Evolutionary conservation across 2,329 filamentous ascomycete species (phyloP).

Genomic region (Knoxdaviesia capensis): DNA sequence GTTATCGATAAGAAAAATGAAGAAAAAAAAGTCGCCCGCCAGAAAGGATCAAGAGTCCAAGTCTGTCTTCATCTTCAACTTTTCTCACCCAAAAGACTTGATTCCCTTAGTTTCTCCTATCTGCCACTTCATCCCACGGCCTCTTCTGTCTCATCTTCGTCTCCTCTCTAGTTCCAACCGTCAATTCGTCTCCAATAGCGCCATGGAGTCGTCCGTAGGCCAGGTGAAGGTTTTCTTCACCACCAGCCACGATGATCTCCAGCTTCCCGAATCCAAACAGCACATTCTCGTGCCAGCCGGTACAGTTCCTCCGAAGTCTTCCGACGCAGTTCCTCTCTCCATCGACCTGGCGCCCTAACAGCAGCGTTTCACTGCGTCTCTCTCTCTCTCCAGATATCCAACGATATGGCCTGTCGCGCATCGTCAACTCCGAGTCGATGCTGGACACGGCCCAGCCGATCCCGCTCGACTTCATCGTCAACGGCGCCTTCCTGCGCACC

Average conservation of each 20-base stretch:
- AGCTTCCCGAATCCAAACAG: conserved; percentile 39
- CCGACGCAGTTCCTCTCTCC: neutral
- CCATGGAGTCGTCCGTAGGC: conserved; percentile 19
- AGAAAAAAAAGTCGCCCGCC: neutral
- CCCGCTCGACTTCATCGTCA: conserved; percentile 87
- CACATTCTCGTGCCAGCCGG: conserved; percentile 43
- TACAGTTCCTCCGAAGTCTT: conserved; percentile 10
- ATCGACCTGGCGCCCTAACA: neutral
- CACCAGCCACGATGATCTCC: conserved; percentile 38
- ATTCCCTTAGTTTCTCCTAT: neutral
- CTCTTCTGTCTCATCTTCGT: no score
- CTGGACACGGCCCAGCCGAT: conserved; percentile 44
- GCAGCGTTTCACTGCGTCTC: neutral
- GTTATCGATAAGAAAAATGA: neutral
- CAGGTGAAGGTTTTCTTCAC: conserved; percentile 51
- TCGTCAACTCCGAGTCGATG: conserved; percentile 54
- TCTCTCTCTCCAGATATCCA: conserved; percentile 31
- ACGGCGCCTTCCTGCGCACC: conserved; percentile 77
- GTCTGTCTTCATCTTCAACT: no score
- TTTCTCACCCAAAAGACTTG: neutral
- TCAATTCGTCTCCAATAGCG: no score
- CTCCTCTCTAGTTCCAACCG: no score
- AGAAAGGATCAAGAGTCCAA: no score
- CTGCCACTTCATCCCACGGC: no score
- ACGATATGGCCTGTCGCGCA: conserved; percentile 49